Conservation (phyloP, 257 asterid genomes). For the Osmanthus fragrans region DNA sequence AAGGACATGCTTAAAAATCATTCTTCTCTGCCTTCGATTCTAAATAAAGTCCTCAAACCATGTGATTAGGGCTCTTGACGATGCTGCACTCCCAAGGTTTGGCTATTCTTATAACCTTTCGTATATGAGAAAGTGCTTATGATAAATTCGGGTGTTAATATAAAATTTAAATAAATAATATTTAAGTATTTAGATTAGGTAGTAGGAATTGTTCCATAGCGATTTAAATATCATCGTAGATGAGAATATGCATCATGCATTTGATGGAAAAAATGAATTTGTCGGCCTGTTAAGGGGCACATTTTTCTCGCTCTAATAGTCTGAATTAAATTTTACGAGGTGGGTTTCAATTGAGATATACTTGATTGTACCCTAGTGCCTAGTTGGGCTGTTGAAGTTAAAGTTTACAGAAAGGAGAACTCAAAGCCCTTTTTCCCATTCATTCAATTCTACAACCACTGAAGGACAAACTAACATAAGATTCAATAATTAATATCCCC, state of each 20-base stretch:
- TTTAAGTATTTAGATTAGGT: too few relatives aligned
- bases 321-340: too few relatives aligned
- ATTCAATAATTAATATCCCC: background rate
- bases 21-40: conserved; percentile 51
- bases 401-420: too few relatives aligned
- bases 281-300: background rate
- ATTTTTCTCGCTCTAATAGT: background rate
- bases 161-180: too few relatives aligned
- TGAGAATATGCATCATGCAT: background rate
- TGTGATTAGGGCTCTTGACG: conserved; percentile 38
- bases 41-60: conserved; percentile 50
- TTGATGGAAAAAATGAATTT: background rate
- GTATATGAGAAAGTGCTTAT: too few relatives aligned
- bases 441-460: background rate
- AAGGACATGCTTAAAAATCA: conserved; percentile 19
- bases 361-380: background rate
- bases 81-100: conserved; percentile 31
- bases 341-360: too few relatives aligned
- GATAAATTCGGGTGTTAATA: background rate
- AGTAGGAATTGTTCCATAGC: too few relatives aligned
- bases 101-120: conserved; percentile 24
- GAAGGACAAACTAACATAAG: background rate
- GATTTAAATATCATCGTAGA: too few relatives aligned
- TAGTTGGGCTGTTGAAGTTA: background rate
- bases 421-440: background rate